Percentiles rank a stretch among this genome's conserved stretches.
Conservation (phyloP, 2,329 filamentous ascomycete genomes). For the Dryadomyces quercus-mongolicae region DNA sequence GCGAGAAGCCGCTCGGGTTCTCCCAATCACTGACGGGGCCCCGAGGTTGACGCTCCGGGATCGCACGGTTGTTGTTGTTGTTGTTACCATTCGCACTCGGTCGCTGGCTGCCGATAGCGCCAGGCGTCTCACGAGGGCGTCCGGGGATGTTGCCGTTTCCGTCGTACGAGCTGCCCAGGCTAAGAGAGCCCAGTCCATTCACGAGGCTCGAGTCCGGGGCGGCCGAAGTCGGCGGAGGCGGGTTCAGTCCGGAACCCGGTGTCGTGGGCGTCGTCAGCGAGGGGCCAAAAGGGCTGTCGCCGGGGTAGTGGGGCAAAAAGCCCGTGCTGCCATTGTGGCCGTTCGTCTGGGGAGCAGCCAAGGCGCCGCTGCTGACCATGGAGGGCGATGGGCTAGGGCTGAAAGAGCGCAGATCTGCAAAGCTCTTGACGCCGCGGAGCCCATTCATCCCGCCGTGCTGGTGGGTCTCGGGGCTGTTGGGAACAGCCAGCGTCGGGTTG, state of each 20-base stretch:
- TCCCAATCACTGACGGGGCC: conserved; percentile 49
- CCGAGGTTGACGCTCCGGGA: conserved; percentile 51
- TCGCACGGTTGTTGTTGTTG: conserved; percentile 17
- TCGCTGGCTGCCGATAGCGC: conserved; percentile 54
- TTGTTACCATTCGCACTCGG: conserved; percentile 35
- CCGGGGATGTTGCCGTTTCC: conserved; percentile 20
- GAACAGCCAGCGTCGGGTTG: conserved; percentile 74
- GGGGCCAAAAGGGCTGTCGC: conserved; percentile 22
- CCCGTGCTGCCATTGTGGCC: conserved; percentile 19
- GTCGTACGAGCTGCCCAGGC: conserved; percentile 35
- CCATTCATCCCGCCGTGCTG: conserved; percentile 58
- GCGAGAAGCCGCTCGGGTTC: conserved; percentile 38
- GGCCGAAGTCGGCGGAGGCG: conserved; percentile 5
- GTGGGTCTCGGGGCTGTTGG: conserved; percentile 59
- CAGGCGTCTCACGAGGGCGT: conserved; percentile 36
- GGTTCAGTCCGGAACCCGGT: conserved; percentile 17
- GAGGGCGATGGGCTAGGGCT: conserved; percentile 88
- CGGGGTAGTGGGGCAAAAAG: conserved; percentile 34
- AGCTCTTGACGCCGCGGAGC: conserved; percentile 87
- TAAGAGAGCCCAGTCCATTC: conserved; percentile 36
- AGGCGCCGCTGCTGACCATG: conserved; percentile 33
- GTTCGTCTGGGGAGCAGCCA: conserved; percentile 27
- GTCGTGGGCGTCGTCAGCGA: conserved; percentile 25
- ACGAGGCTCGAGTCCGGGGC: conserved; percentile 26
- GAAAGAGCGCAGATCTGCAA: conserved; percentile 88